Evolutionary conservation across 1,284 basidiomycete genomes (phyloP), one percentile per base, ranked within the genome.

Genomic region (Ceratobasidium sp.): DNA sequence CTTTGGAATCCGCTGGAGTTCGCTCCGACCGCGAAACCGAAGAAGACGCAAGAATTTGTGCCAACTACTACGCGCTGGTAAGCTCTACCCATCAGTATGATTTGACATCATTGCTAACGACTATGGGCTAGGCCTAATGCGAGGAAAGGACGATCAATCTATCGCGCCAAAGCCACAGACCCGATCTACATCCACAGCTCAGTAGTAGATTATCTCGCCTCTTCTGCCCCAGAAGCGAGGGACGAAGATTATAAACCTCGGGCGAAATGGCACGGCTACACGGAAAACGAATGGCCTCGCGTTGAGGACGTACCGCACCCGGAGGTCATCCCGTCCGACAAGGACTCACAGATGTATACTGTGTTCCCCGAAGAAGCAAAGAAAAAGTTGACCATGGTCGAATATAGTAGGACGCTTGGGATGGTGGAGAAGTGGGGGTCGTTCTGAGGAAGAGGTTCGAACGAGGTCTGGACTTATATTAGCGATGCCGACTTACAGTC

Each of bases 181-280:
- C 65, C 65, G 22, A 54, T 67, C 19, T 67, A n/a, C 41, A 3
- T 67, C 2, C 65, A 67, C n/a, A 67, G 51, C n/a, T 67, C 65
- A 8, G 65, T 67, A 1, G 33, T 67, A 1, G 50, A 41, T 4
- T 45, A 67, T 11, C 24, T 65, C 4, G 31, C 7, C 6, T 63
- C 60, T 24, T 2, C 9, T 22, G 44, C 31, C 2, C 56, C 56
- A 2, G n/a, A 27, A 22, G 22, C 17, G 24, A 36, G 15, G 19
- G 33, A 2, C 7, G 15, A 31, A 2, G 9, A 15, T 1, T 67
- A 67, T 24, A 17, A 54, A 8, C 65, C 65, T 9, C 27, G 48
- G 24, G 65, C 65, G 24, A 53, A 19, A 27, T 67, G 65, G 65
- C 41, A 54, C 15, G 65, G 65, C 4, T 54, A 54, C 33, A 50